Percentiles rank a stretch among this genome's conserved stretches.
phyloP scores from a whole-genome alignment of 805 yeast genomes.

The Sugiyamaella chiloensis region DNA sequence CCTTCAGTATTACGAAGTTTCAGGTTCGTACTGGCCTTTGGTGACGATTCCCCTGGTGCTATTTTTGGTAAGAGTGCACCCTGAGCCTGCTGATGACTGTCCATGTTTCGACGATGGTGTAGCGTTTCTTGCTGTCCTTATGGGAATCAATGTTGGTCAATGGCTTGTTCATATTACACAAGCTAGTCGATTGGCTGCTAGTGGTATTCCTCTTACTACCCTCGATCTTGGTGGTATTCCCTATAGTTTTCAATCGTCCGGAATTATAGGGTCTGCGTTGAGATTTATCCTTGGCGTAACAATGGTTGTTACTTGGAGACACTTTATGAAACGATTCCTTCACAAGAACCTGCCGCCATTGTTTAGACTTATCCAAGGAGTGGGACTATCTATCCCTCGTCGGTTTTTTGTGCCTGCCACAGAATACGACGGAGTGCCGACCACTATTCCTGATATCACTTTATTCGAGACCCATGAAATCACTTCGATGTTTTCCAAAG shows the following conservation, averaged over 20 bases:
- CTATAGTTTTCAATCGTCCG: conserved; percentile 16
- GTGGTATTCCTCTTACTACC: conserved; percentile 8
- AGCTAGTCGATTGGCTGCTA: conserved; percentile 20
- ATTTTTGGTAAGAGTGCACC: conserved; percentile 61
- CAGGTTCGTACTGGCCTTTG: conserved; percentile 9
- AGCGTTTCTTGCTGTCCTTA: conserved; percentile 83
- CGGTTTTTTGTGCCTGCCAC: conserved; percentile 38
- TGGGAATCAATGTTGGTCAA: conserved; percentile 68
- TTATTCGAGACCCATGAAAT: conserved; percentile 33
- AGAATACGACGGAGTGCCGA: conserved; percentile 34
- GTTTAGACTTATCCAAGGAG: conserved; percentile 40
- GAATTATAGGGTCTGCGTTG: conserved; percentile 34
- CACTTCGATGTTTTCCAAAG: conserved; percentile 28
- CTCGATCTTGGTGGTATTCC: conserved; percentile 21
- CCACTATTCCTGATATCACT: conserved; percentile 35
- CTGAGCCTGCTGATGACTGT: conserved; percentile 85
- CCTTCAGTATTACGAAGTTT: conserved; percentile 48
- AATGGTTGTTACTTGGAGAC: conserved; percentile 69
- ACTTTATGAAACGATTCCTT: conserved; percentile 63
- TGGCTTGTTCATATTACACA: conserved; percentile 36
- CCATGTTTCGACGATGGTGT: conserved; percentile 96
- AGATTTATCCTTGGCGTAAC: conserved; percentile 62
- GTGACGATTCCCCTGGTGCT: conserved; percentile 32
- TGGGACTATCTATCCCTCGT: conserved; percentile 41
- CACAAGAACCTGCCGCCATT: conserved; percentile 57